These are phyloP conservation scores for Penicillium sp. DNA, from an alignment of 2,329 filamentous ascomycete species.

Conservation along the genomic window DNA sequence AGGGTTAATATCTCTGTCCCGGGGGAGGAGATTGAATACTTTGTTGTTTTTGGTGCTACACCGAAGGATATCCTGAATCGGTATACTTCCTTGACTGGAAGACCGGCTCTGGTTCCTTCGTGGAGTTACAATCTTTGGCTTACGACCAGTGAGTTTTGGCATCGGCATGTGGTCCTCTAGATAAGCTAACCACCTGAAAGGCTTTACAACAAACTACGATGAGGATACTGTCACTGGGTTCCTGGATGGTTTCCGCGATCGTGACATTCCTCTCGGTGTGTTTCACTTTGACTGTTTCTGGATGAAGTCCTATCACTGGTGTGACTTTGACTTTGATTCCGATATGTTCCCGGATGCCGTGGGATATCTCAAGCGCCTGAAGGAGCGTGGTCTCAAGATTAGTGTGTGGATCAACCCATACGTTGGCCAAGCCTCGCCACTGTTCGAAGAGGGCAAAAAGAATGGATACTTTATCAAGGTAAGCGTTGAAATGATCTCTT, in stretches of 20 bases:
- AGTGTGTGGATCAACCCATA: constrained; percentile 79
- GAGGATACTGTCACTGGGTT: constrained; percentile 68
- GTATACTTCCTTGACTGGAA: constrained; percentile 69
- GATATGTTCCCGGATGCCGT: constrained; percentile 70
- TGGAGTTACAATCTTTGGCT: constrained; percentile 80
- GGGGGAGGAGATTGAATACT: constrained; percentile 72
- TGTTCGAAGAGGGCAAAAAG: constrained; percentile 63
- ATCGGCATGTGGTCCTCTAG: neutral
- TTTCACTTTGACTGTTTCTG: constrained; percentile 81
- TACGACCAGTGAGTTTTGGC: constrained; percentile 54
- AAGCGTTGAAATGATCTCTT: neutral
- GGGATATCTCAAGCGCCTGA: constrained; percentile 65
- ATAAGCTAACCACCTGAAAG: constrained; percentile 28
- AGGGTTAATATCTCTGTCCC: constrained; percentile 70
- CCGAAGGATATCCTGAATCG: constrained; percentile 71
- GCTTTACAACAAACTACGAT: constrained; percentile 73
- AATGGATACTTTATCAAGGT: constrained; percentile 69
- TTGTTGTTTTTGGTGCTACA: constrained; percentile 69
- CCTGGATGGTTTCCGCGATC: constrained; percentile 67
- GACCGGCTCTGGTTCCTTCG: constrained; percentile 64
- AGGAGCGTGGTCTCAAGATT: constrained; percentile 65
- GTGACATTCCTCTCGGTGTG: constrained; percentile 67
- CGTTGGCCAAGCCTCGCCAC: constrained; percentile 67
- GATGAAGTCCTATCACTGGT: constrained; percentile 76
- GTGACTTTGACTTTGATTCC: constrained; percentile 70